Conservation (phyloP, 2,329 filamentous ascomycete genomes). For the Orbilia brochopaga region DNA sequence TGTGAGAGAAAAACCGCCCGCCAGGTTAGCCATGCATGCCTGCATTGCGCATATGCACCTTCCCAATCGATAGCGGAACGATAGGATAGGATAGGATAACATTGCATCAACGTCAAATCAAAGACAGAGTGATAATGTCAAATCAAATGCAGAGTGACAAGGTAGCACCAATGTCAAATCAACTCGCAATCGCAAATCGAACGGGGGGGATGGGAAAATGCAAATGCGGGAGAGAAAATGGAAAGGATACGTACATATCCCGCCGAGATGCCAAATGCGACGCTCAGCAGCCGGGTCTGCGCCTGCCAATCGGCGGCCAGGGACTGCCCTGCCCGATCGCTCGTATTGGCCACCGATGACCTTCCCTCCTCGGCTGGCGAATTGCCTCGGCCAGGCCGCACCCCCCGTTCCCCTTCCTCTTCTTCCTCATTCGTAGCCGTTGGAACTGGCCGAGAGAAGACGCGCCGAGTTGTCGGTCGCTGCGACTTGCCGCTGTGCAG, state of each 20-base stretch:
- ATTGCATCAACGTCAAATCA: too few species aligned
- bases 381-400: conserved; percentile 51
- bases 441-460: too few species aligned
- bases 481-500: conserved; percentile 67
- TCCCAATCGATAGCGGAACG: too few species aligned
- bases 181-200: conserved; percentile 1
- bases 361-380: conserved; percentile 30
- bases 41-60: too few species aligned
- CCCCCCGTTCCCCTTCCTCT: conserved; percentile 54
- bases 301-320: conserved; percentile 67
- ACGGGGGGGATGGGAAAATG: not conserved
- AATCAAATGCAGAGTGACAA: too few species aligned
- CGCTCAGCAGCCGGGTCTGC: conserved; percentile 67
- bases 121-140: too few species aligned
- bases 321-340: not conserved
- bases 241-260: conserved; percentile 59
- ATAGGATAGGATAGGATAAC: too few species aligned
- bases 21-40: not conserved
- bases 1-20: not conserved
- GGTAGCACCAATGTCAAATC: conserved; percentile 3
- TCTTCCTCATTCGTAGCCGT: too few species aligned
- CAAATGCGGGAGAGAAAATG: too few species aligned
- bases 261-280: conserved; percentile 68
- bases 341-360: not conserved
- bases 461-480: conserved; percentile 30